These are phyloP conservation scores for Candida nemodendra DNA, from an alignment of 805 yeast genomes.

Conservation along the genomic window DNA sequence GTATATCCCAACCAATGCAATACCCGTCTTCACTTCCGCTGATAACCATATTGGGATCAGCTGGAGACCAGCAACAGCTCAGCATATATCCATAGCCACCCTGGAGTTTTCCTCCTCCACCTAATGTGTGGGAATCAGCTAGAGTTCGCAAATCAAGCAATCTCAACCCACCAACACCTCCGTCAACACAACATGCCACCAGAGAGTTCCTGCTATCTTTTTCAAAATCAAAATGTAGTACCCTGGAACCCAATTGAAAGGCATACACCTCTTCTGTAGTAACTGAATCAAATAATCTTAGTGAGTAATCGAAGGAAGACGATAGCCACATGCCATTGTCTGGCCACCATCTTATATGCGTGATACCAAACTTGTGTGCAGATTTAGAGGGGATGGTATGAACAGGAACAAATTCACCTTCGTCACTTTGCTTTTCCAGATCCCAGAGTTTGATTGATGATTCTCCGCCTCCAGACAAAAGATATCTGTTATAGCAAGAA, in stretches of 20 bases:
- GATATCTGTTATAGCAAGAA: conserved; percentile 38
- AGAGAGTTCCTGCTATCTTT: conserved; percentile 45
- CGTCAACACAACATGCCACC: conserved; percentile 69
- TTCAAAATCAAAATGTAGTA: conserved; percentile 68
- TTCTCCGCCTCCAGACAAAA: conserved; percentile 75
- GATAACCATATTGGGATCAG: conserved; percentile 57
- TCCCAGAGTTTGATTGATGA: conserved; percentile 70
- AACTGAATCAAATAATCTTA: conserved; percentile 81
- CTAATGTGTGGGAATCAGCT: conserved; percentile 68
- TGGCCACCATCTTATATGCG: conserved; percentile 85
- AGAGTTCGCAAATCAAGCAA: conserved; percentile 72
- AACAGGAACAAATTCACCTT: conserved; percentile 17
- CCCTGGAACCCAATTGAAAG: conserved; percentile 59
- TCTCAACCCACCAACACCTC: conserved; percentile 43
- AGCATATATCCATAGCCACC: conserved; percentile 32
- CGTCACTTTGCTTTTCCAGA: conserved; percentile 28
- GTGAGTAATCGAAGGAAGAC: conserved; percentile 73
- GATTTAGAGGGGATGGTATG: conserved; percentile 30
- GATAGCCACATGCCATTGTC: conserved; percentile 86
- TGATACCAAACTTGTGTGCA: conserved; percentile 71
- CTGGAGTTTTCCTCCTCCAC: conserved; percentile 30
- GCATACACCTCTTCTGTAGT: conserved; percentile 62
- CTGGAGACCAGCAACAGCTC: conserved; percentile 63
- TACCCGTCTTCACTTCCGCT: conserved; percentile 83
- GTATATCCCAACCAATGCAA: conserved; percentile 80